Evolutionary conservation across 768 basidiomycete species (phyloP).

Genomic region (Russula earlei): DNA sequence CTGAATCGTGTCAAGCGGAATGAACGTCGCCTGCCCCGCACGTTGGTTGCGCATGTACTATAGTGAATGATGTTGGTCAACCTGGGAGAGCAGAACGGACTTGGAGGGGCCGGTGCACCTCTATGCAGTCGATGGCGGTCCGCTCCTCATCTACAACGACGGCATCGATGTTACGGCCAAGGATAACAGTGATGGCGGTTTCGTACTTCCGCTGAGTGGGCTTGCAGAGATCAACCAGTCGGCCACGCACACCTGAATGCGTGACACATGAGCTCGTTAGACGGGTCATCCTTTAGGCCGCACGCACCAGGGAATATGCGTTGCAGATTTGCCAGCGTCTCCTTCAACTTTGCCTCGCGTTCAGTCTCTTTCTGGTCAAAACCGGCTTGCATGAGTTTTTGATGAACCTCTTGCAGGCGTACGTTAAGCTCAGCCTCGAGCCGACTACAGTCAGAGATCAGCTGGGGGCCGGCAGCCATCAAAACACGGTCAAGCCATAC

Average conservation of each 20-base stretch:
- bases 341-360: slow-evolving; percentile 73
- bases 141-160: slow-evolving; percentile 96
- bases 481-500: slow-evolving; percentile 34
- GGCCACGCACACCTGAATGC: slow-evolving; percentile 72
- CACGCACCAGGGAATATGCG: slow-evolving; percentile 75
- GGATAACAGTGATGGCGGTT: slow-evolving; percentile 79
- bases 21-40: slow-evolving; percentile 92
- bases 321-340: slow-evolving; percentile 75
- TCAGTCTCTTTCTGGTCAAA: slow-evolving; percentile 84
- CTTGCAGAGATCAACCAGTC: slow-evolving; percentile 90
- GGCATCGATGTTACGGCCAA: slow-evolving; percentile 92
- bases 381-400: slow-evolving; percentile 82
- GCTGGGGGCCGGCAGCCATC: neutral
- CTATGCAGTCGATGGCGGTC: slow-evolving; percentile 95
- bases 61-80: neutral
- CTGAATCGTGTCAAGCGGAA: slow-evolving; percentile 96
- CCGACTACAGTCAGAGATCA: slow-evolving; percentile 41
- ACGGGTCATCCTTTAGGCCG: neutral
- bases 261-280: neutral
- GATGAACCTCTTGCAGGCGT: slow-evolving; percentile 73
- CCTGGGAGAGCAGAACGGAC: neutral
- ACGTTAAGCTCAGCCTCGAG: slow-evolving; percentile 89
- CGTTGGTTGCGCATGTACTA: slow-evolving; percentile 94
- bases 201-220: slow-evolving; percentile 90
- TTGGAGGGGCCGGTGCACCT: slow-evolving; percentile 38